Base-by-base conservation (phyloP, 441 rosid species). In the Pelargonium myrrhifolium region DNA sequence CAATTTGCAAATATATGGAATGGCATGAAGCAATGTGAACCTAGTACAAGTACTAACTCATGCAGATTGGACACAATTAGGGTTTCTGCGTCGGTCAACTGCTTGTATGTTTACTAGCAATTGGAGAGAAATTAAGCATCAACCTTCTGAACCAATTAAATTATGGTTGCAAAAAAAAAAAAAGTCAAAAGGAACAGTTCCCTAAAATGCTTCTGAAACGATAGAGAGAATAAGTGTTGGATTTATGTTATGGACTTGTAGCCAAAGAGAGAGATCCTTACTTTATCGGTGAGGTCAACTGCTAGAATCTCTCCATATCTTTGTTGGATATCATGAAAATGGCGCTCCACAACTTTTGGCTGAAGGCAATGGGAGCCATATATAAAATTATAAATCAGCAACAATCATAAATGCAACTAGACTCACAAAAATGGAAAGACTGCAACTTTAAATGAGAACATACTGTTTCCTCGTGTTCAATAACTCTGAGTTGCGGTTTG, bases 261-360 rank as follows among this genome's bases (percentile, higher is more conserved):
- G 55, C 61, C 8, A 72, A 72, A 61, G 67, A 68, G 62, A 68
- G 56, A 47, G 53, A 70, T 28, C 58, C 82, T 65, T 74, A 93
- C 99, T 80, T 88, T 86, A 79, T 93, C 86, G 69, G 96, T 87
- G 72, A 93, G 78, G 82, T 93, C 92, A 70, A 91, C 75, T 20
- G 85, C 99, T 42, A 85, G 49, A 17, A 72, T 79, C 70, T 85
- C 89, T 72, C 96, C 99, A 76, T 93, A 93, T 82, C 97, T 87
- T 82, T 93, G 93, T 66, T 73, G 68, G 81, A 93, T 89, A 85
- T 88, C 96, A 62, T 72, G 84, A 72, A 93, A 93, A 82, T 93
- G 99, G 64, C 87, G 93, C 81, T 87, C 89, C 73, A 89, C 89
- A 73, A 93, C 83, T 75, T 83, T 84, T 67, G 93, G 79, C 99